phyloP scores from a whole-genome alignment of 208 protist genomes.

The Trypanosoma lewisi region DNA sequence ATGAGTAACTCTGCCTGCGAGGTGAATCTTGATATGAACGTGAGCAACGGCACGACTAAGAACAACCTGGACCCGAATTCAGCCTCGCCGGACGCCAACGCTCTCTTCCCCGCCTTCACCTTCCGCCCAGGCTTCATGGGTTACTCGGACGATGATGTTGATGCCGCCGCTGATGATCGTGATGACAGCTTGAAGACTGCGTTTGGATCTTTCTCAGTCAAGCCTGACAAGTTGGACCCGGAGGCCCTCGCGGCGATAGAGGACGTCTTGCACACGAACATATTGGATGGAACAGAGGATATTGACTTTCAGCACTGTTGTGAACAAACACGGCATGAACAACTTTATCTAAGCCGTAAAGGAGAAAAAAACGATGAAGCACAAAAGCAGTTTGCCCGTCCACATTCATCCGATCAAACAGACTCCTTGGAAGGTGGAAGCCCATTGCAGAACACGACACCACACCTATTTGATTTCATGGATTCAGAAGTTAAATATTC shows the following conservation, averaged over 20 bases:
- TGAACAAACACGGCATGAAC: neutral
- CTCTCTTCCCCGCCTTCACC: neutral
- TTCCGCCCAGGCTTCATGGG: neutral
- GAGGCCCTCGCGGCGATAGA: slow-evolving; percentile 2
- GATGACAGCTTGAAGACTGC: neutral
- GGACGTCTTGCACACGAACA: slow-evolving; percentile 7
- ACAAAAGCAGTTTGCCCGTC: neutral
- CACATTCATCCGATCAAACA: neutral
- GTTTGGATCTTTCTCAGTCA: neutral
- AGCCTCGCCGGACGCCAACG: neutral
- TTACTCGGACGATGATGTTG: neutral
- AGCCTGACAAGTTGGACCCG: slow-evolving; percentile 14
- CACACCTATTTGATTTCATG: slow-evolving; percentile 2
- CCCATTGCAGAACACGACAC: slow-evolving; percentile 1
- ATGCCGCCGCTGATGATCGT: neutral
- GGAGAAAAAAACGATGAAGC: neutral
- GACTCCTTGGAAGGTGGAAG: slow-evolving; percentile 10
- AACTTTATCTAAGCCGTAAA: no score
- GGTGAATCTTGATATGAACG: slow-evolving; percentile 3
- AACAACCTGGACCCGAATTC: slow-evolving; percentile 6
- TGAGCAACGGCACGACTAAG: neutral
- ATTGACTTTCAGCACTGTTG: slow-evolving; percentile 9
- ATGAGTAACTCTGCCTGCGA: slow-evolving; percentile 4
- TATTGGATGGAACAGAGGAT: neutral
- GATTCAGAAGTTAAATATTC: neutral